Base-by-base conservation (phyloP, 306 rosid genomes). In the Dicorynia guianensis region DNA sequence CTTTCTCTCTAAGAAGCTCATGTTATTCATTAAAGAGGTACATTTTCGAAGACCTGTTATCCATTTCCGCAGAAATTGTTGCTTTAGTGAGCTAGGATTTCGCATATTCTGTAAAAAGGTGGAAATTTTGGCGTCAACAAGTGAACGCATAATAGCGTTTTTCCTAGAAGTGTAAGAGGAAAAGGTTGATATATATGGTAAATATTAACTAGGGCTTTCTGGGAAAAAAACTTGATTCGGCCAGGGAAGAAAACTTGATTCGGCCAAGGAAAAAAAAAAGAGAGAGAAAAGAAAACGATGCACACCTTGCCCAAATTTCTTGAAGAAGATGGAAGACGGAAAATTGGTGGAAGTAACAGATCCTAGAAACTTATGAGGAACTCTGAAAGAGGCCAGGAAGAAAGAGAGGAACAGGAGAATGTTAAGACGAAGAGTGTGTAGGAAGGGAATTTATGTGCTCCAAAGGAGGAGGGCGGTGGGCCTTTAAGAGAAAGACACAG, bases 41-140 rank as follows among this genome's bases (percentile, higher is more conserved):
- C 84, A 93, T 85, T 66, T 81, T 84, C 78, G 63, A 11, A 93
- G 83, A 75, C 91, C 89, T 74, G 62, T 76, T 50, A 86, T 85
- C 98, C 97, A 91, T 75, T 81, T 91, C 75, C 63, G 47, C 1
- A 91, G 74, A 38, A 93, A 91, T 72, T 93, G 93, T 84, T 62
- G 82, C 88, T 84, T 93, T n/a, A 88, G 34, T 3, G 63, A 73
- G 13, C 69, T 93, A 3, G 69, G 39, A 50, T 63, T 85, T 7
- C 79, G 85, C 98, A 93, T 25, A 25, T 90, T 80, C 86, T 84
- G 60, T 8, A 50, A 19, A 48, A 62, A 0, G 48, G 48, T 42
- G n/a, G 11, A 34, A 11, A 30, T 3, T 30, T 15, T 36, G 15
- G 38, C 11, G 11, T 50, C 4, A 7, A 25, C 47, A 65, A 39